Base-by-base conservation (phyloP, 768 basidiomycete species). In the Tricholoma sp. region DNA sequence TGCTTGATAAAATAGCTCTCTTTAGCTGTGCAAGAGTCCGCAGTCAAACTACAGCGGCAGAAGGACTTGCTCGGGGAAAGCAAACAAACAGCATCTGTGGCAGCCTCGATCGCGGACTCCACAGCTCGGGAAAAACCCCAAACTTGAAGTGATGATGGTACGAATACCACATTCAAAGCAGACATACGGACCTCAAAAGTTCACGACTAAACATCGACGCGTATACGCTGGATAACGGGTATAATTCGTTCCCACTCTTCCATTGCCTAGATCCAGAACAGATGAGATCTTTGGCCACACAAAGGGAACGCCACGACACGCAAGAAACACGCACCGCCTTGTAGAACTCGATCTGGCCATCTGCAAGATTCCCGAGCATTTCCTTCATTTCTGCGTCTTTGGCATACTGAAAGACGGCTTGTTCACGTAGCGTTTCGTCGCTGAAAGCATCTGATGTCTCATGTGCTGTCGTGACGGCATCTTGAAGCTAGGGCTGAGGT, bases 331-430 rank as follows among this genome's bases (percentile, higher is more conserved):
- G 11, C 51, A 64, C 91, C 63, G 88, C 82, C 73, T 89, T 89
- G 69, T 97, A 92, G 70, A 97, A 92, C 69, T 94, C 94, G 62
- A 98, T 91, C 70, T 99, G 89, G 9, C 94, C 95, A 63, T 97
- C 91, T 22, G 94, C 94, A 60, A 97, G 83, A 59, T 87, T 85
- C 18, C 83, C 83, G 10, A 99, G 69, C 81, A 98, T 86, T 66
- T 94, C 93, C 73, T 96, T 97, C 96, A 98, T 97, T 75, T 99
- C 97, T 50, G 86, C 82, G 66, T 93, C 87, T 72, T 98, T 98
- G 11, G 88, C 84, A 59, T 84, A 79, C 67, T 97, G 92, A 75
- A 98, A 98, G 59, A 91, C 77, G 21, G 83, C 76, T 72, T 98
- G 94, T 70, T 99, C 97, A 50, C 88, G 81, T 22, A 98, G 73